phyloP scores from a whole-genome alignment of 2,329 filamentous ascomycete species.

The Aspergillus tubingensis region DNA sequence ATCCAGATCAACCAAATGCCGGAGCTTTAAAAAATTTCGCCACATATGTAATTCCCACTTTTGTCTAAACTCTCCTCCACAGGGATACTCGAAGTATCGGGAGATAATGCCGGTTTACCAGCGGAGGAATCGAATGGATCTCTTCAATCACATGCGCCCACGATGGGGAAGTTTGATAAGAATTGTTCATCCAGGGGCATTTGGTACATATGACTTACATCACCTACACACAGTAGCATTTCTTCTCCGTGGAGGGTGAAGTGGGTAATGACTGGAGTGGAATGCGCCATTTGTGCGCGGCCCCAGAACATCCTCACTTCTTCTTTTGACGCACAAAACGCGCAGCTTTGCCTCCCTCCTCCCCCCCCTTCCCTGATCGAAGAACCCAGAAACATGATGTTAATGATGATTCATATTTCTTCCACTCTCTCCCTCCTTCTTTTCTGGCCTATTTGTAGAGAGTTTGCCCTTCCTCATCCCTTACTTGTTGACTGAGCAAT shows the following conservation, averaged over 20 bases:
- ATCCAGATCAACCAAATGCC: no score
- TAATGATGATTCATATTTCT: not conserved
- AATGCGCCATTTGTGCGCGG: slow-evolving; percentile 41
- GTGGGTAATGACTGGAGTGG: not conserved
- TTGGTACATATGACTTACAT: not conserved
- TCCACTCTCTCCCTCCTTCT: not conserved
- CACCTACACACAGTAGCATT: not conserved
- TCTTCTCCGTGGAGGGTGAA: not conserved
- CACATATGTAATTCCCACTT: no score
- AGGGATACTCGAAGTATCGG: no score
- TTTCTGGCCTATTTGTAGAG: not conserved
- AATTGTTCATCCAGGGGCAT: not conserved
- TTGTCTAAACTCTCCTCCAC: no score
- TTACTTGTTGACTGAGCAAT: not conserved
- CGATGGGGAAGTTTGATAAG: not conserved
- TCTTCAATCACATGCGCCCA: not conserved
- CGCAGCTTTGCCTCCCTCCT: slow-evolving; percentile 27
- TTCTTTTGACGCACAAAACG: slow-evolving; percentile 32
- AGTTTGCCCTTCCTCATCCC: not conserved
- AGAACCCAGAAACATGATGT: slow-evolving; percentile 4
- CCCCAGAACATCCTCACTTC: slow-evolving; percentile 20
- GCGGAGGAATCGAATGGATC: no score
- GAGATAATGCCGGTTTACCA: no score
- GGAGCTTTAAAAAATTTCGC: no score
- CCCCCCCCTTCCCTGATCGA: not conserved